phyloP scores from a whole-genome alignment of 139 green algal genomes.

The Closterium sp. region DNA sequence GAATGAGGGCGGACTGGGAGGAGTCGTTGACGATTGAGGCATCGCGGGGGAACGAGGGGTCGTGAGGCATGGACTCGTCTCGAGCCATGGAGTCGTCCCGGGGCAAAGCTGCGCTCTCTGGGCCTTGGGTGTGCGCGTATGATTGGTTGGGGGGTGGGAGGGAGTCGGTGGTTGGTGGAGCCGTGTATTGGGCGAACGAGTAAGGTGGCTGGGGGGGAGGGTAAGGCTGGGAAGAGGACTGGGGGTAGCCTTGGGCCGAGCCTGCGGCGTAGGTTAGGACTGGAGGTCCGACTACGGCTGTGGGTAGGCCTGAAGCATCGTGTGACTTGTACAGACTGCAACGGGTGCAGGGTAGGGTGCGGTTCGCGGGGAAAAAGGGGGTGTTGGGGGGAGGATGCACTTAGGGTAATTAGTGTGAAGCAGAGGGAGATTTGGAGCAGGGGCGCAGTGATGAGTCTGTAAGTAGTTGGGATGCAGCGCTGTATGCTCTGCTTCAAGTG shows the following conservation, averaged over 20 bases:
- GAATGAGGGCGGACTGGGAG: neutral
- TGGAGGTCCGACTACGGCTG: neutral
- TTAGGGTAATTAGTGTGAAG: too few species aligned
- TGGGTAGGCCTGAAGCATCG: neutral
- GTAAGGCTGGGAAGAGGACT: neutral
- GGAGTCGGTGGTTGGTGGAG: neutral
- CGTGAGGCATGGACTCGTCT: neutral
- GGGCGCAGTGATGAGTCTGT: too few species aligned
- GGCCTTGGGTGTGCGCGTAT: neutral
- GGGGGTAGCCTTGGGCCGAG: neutral
- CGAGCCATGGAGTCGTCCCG: neutral
- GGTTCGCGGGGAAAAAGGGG: too few species aligned
- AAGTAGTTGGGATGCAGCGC: too few species aligned
- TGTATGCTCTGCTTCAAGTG: too few species aligned
- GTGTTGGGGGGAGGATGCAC: too few species aligned
- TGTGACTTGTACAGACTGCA: neutral
- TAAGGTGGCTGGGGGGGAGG: neutral
- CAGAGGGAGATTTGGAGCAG: too few species aligned
- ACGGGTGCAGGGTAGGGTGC: neutral
- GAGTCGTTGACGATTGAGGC: neutral
- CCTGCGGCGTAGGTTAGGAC: neutral
- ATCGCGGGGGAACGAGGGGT: neutral
- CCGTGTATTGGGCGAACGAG: neutral
- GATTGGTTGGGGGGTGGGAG: neutral
- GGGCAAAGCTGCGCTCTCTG: neutral